These are phyloP conservation scores for Prunus kanzakura DNA, from an alignment of 306 rosid species.

Conservation along the genomic window DNA sequence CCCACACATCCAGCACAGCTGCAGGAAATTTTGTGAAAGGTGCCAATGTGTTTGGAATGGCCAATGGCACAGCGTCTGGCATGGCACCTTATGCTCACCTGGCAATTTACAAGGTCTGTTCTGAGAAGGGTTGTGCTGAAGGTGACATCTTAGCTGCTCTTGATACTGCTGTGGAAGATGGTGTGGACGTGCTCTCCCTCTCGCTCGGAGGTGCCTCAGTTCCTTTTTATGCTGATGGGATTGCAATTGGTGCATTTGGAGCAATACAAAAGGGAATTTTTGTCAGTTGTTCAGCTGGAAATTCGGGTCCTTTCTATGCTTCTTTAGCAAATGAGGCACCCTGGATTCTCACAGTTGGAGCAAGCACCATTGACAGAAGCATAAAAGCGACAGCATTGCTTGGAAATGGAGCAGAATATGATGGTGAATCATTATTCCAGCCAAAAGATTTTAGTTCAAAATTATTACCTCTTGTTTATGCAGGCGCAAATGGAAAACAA, in stretches of 20 bases:
- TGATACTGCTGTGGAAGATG: constrained; percentile 37
- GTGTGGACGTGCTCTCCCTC: constrained; percentile 65
- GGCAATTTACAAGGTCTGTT: constrained; percentile 44
- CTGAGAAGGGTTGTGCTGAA: constrained; percentile 4
- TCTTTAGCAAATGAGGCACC: constrained; percentile 64
- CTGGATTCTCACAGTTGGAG: constrained; percentile 59
- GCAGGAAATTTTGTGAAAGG: constrained; percentile 51
- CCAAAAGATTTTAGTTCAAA: constrained; percentile 19
- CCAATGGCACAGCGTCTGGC: constrained; percentile 72
- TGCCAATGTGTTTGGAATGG: constrained; percentile 57
- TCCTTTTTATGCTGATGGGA: constrained; percentile 46
- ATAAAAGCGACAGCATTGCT: constrained; percentile 39
- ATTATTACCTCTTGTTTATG: constrained; percentile 39
- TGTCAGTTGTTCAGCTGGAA: constrained; percentile 70
- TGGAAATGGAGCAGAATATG: constrained; percentile 42
- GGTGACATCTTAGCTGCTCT: constrained; percentile 29
- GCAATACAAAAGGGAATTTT: constrained; percentile 70
- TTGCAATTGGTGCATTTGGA: constrained; percentile 61
- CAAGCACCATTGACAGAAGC: constrained; percentile 54
- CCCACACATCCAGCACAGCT: constrained; percentile 69
- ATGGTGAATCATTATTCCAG: constrained; percentile 45
- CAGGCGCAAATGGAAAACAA: constrained; percentile 29
- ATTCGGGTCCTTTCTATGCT: constrained; percentile 44
- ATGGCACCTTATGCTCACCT: constrained; percentile 71
- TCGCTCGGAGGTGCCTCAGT: constrained; percentile 34